Conservation (phyloP, 305 asterid species). For the Striga hermonthica region DNA sequence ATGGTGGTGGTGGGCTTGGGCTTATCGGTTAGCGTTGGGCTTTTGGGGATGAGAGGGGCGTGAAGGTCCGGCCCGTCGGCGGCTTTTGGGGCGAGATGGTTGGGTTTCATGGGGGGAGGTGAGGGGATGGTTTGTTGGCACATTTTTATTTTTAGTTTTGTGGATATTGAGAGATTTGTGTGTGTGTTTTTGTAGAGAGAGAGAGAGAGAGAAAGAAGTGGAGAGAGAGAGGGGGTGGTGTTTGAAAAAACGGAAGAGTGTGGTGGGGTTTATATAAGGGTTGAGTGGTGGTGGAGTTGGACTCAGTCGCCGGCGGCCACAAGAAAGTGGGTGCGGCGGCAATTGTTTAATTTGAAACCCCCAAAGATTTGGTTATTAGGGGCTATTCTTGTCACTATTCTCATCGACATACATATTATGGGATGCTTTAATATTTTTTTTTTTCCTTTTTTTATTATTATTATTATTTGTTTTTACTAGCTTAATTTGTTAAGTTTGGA, state of each 20-base stretch:
- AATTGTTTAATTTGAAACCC: too few relatives aligned
- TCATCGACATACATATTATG: too few relatives aligned
- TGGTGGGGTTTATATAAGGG: constrained; percentile 5
- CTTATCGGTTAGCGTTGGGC: constrained; percentile 12
- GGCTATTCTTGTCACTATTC: too few relatives aligned
- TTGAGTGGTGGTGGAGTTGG: neutral
- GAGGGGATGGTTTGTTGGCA: constrained; percentile 34
- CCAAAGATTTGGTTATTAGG: too few relatives aligned
- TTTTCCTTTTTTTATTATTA: too few relatives aligned
- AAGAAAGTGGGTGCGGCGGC: too few relatives aligned
- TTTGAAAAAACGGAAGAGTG: neutral
- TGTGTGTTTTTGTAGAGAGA: neutral
- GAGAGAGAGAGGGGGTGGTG: neutral
- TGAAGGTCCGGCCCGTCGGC: constrained; percentile 25
- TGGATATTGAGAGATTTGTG: too few relatives aligned
- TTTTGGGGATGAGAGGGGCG: constrained; percentile 34
- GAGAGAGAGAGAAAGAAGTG: neutral
- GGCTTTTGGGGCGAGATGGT: neutral
- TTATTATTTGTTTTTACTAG: too few relatives aligned
- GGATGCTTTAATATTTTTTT: too few relatives aligned
- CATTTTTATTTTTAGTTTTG: constrained; percentile 22
- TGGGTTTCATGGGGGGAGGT: neutral
- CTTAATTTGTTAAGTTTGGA: too few relatives aligned
- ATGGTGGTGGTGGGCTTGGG: constrained; percentile 4
- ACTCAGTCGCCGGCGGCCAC: neutral